A percentile compares a stretch with the other conserved stretches of the same genome.
phyloP scores from a whole-genome alignment of 1,284 basidiomycete species.

The Sanghuangporus sanghuang region DNA sequence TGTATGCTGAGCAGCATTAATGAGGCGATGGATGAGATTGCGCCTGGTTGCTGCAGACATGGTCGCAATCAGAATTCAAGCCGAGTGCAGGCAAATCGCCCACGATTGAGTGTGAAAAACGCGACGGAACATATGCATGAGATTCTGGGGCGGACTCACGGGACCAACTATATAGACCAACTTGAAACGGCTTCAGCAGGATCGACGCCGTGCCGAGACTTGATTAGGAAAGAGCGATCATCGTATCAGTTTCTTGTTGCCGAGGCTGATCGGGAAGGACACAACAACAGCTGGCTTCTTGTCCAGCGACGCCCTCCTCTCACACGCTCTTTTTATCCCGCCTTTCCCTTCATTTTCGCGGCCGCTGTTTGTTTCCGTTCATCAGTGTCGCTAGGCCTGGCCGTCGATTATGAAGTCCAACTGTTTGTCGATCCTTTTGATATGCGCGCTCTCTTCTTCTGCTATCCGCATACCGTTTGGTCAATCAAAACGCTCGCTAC shows the following conservation, averaged over 20 bases:
- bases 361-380: slow-evolving; percentile 2
- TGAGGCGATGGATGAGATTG: slow-evolving; percentile 16
- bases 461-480: slow-evolving; percentile 16
- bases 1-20: slow-evolving; percentile 54
- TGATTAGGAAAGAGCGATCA: not conserved
- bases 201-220: not conserved
- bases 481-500: not conserved
- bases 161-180: not conserved
- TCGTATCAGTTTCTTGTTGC: not conserved
- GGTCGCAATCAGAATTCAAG: not conserved
- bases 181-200: not conserved
- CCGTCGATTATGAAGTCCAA: slow-evolving; percentile 19
- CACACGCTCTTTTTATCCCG: slow-evolving; percentile 19
- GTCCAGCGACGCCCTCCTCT: slow-evolving; percentile 3
- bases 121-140: not conserved
- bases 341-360: slow-evolving; percentile 20
- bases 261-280: not conserved
- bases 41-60: slow-evolving; percentile 13
- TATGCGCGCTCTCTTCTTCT: slow-evolving; percentile 5
- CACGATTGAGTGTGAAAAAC: not conserved
- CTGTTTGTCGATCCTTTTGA: slow-evolving; percentile 15
- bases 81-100: not conserved
- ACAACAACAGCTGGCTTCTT: slow-evolving; percentile 1
- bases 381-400: slow-evolving; percentile 6
- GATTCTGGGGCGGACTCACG: not conserved